Evolutionary conservation across 345 rosid genomes (phyloP), one percentile per base, ranked within the genome.

Genomic region (Citrus cavaleriei): DNA sequence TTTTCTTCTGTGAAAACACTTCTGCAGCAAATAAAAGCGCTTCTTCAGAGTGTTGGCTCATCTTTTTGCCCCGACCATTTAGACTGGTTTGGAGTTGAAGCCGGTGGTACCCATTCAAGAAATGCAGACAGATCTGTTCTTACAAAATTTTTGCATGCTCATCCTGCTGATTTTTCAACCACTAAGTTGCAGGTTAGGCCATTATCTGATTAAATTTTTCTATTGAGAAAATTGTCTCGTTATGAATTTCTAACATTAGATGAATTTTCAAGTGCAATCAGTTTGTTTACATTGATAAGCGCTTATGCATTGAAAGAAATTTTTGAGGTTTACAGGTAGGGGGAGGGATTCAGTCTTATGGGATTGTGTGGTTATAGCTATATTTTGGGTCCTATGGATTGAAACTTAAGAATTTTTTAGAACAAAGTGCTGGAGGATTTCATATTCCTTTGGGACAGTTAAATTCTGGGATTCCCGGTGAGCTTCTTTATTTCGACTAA

Each of bases 11-110:
- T 72, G 78, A 78, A 73, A 69, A 82, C 72, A 22, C 59, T 67
- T 54, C 28, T 88, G 85, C 92, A 96, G 99, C 98, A 96, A 94
- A 90, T 94, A 58, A 90, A 84, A 80, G 98, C 94, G 7, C 95
- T 96, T 78, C 94, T 96, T 67, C 80, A 81, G 84, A 86, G 83
- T 79, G 90, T 92, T 80, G 99, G 97, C 64, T 77, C 89, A 75
- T 89, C 91, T 38, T 90, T 96, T 82, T 96, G 95, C 82, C 97
- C 98, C 65, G 83, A 85, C 75, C 78, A 76, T 80, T 83, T 84
- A 66, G 99, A 96, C 78, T 96, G 99, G 99, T 87, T 85, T 86
- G 95, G 93, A 72, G 78, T 80, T 59, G 91, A 86, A 80, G 82
- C 88, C 70, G 82, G 81, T 68, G 89, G 86, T 75, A 54, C 81